These are phyloP conservation scores for Pestalotiopsis sp. DNA, from an alignment of 2,329 filamentous ascomycete genomes.

Conservation along the genomic window DNA sequence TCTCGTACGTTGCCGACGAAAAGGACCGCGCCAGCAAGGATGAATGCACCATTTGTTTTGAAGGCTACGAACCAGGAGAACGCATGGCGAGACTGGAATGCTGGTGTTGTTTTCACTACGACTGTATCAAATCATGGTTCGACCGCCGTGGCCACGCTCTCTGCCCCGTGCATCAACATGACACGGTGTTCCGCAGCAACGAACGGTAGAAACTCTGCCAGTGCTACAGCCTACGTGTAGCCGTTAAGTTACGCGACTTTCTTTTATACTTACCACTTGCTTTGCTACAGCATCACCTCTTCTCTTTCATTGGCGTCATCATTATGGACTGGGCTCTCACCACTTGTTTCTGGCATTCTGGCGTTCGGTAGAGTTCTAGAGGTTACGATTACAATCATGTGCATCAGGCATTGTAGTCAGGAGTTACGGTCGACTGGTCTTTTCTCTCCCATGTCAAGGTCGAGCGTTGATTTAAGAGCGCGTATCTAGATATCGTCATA, in stretches of 20 bases:
- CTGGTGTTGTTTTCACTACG: conserved; percentile 64
- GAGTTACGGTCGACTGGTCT: neutral
- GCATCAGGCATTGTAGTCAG: neutral
- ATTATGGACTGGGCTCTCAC: neutral
- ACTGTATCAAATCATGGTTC: conserved; percentile 67
- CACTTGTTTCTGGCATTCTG: neutral
- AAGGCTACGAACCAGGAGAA: conserved; percentile 65
- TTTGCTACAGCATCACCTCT: neutral
- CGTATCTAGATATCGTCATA: neutral
- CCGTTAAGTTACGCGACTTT: neutral
- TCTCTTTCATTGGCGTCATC: neutral
- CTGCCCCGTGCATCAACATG: conserved; percentile 69
- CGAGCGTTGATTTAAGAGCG: neutral
- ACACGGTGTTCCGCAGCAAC: conserved; percentile 25
- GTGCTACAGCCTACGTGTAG: neutral
- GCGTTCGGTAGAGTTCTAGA: neutral
- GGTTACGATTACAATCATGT: neutral
- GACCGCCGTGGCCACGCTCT: conserved; percentile 59
- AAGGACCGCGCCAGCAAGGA: conserved; percentile 71
- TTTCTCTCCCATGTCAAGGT: neutral
- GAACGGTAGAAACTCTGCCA: neutral
- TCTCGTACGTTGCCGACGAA: conserved; percentile 65
- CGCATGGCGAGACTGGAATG: conserved; percentile 69
- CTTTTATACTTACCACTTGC: neutral
- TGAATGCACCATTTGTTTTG: conserved; percentile 70